phyloP scores from a whole-genome alignment of 2,329 filamentous ascomycete species.

The Seiridium cupressi region DNA sequence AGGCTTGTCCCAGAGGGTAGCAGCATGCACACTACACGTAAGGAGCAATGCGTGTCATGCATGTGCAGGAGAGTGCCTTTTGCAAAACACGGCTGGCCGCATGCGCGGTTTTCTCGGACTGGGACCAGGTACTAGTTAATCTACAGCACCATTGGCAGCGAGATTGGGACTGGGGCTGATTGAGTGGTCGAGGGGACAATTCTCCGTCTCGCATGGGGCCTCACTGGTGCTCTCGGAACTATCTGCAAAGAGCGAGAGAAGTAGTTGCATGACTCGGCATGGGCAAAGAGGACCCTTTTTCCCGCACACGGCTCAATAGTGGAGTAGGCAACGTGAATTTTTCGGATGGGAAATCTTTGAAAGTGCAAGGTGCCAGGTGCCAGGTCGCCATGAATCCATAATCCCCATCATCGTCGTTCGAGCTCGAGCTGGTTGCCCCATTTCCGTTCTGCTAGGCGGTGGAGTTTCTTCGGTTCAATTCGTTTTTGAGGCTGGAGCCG shows the following conservation, averaged over 20 bases:
- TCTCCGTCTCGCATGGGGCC: background rate
- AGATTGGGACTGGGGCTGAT: background rate
- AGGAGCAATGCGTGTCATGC: no score
- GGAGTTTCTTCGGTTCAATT: background rate
- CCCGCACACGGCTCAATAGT: background rate
- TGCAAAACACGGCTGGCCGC: no score
- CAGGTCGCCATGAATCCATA: no score
- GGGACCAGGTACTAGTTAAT: no score
- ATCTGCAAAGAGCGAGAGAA: background rate
- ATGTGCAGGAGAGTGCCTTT: no score
- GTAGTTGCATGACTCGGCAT: background rate
- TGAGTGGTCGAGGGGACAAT: background rate
- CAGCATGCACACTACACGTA: no score
- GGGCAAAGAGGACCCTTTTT: background rate
- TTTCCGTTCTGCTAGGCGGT: background rate
- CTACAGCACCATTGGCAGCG: no score
- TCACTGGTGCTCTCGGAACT: no score
- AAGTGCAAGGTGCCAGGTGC: no score
- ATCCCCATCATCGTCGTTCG: background rate
- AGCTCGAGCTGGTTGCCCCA: background rate
- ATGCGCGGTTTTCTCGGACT: no score
- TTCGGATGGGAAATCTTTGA: background rate
- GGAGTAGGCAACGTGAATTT: background rate
- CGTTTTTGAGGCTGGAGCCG: background rate
- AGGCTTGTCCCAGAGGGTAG: background rate